phyloP scores from a whole-genome alignment of 805 yeast genomes.

The Yamadazyma laniorum region DNA sequence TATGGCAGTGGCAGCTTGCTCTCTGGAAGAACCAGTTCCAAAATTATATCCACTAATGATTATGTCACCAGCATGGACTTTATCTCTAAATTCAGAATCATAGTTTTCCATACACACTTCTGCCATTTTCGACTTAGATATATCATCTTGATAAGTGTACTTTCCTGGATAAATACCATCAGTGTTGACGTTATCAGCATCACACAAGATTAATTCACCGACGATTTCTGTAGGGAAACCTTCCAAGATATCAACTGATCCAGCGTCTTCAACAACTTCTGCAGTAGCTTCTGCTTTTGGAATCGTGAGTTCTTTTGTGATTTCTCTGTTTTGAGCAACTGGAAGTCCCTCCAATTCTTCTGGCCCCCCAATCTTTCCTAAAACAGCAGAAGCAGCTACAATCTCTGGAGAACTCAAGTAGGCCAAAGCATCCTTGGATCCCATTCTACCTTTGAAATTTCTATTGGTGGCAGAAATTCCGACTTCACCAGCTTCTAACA shows the following conservation, averaged over 20 bases:
- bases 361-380: constrained; percentile 92
- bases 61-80: constrained; percentile 85
- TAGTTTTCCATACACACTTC: constrained; percentile 99
- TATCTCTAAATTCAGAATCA: constrained; percentile 80
- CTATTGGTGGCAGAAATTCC: constrained; percentile 98
- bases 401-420: constrained; percentile 96
- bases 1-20: constrained; percentile 98
- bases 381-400: constrained; percentile 97
- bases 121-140: constrained; percentile 93
- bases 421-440: constrained; percentile 93
- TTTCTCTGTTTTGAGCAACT: constrained; percentile 40
- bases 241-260: constrained; percentile 69
- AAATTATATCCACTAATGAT: constrained; percentile 90
- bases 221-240: constrained; percentile 89
- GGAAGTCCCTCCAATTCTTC: constrained; percentile 70
- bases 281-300: constrained; percentile 32
- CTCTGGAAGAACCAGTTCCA: constrained; percentile 98
- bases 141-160: constrained; percentile 98
- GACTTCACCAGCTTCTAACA: constrained; percentile 92
- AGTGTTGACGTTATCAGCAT: constrained; percentile 95
- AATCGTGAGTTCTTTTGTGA: constrained; percentile 43
- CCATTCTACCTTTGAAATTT: constrained; percentile 99
- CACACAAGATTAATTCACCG: constrained; percentile 93
- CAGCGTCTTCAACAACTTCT: constrained; percentile 27
- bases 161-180: constrained; percentile 99